These are phyloP conservation scores for Vanderwaltozyma tropicalis DNA, from an alignment of 805 yeast genomes.

Conservation along the genomic window DNA sequence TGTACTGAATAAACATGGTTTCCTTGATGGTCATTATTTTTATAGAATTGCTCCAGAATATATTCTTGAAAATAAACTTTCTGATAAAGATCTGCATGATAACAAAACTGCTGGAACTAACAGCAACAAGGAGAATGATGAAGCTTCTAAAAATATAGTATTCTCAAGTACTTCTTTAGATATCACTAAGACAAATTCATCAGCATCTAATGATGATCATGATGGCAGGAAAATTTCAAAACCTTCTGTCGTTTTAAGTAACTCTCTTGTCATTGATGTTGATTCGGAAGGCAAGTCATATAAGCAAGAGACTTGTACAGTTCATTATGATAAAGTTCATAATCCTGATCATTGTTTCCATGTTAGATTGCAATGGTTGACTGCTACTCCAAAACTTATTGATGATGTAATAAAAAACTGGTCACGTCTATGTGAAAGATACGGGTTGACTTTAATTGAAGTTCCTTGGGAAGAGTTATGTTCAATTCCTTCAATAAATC, in stretches of 20 bases:
- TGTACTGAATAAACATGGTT: constrained; percentile 72
- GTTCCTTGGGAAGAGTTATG: constrained; percentile 86
- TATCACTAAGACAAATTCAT: constrained; percentile 8
- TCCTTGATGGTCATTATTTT: constrained; percentile 88
- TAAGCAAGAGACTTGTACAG: constrained; percentile 66
- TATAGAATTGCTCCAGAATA: constrained; percentile 59
- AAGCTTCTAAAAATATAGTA: neutral
- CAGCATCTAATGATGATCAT: constrained; percentile 2
- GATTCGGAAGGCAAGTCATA: constrained; percentile 66
- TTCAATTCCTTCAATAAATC: constrained; percentile 63
- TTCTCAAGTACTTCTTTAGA: constrained; percentile 4
- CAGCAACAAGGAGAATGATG: constrained; percentile 4
- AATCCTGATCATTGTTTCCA: constrained; percentile 94
- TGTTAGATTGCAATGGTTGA: constrained; percentile 84
- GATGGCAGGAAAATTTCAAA: constrained; percentile 3
- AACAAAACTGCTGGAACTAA: constrained; percentile 2
- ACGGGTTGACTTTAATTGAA: constrained; percentile 73
- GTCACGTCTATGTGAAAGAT: constrained; percentile 75
- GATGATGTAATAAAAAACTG: constrained; percentile 71
- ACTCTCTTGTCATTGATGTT: constrained; percentile 56
- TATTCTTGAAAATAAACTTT: constrained; percentile 7
- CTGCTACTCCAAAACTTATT: constrained; percentile 73
- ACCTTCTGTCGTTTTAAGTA: constrained; percentile 48
- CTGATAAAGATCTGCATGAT: neutral
- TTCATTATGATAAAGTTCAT: constrained; percentile 86